phyloP scores from a whole-genome alignment of 2,329 filamentous ascomycete species.

The Myriosclerotinia scirpicola region DNA sequence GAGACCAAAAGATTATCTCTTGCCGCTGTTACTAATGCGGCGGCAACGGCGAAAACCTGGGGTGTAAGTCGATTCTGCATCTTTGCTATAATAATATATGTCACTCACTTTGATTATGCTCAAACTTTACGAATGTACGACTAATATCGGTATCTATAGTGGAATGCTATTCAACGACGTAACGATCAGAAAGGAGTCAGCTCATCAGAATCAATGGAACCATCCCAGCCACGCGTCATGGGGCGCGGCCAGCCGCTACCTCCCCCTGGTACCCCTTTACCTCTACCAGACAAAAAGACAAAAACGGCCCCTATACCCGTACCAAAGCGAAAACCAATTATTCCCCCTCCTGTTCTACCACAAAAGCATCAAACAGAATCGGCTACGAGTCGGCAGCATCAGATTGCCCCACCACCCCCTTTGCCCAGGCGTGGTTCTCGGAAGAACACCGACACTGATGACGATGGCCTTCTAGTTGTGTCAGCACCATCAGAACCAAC shows the following conservation, averaged over 20 bases:
- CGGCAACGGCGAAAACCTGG: constrained; percentile 58
- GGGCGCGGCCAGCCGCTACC: constrained; percentile 80
- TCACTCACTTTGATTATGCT: background rate
- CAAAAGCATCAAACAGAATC: constrained; percentile 27
- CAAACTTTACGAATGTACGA: background rate
- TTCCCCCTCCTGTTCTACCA: constrained; percentile 45
- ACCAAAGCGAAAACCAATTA: constrained; percentile 64
- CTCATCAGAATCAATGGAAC: constrained; percentile 39
- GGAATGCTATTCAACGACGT: constrained; percentile 55
- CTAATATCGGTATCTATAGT: constrained; percentile 29
- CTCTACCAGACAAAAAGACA: constrained; percentile 62
- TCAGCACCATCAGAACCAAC: constrained; percentile 63
- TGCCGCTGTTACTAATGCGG: constrained; percentile 56
- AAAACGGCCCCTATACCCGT: constrained; percentile 58
- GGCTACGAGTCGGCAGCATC: constrained; percentile 38
- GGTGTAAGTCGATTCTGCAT: constrained; percentile 39
- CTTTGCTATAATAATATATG: background rate
- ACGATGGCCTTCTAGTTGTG: constrained; percentile 62
- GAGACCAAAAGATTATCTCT: constrained; percentile 52
- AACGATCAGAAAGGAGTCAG: constrained; percentile 40
- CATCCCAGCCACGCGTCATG: constrained; percentile 63
- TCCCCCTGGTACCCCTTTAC: constrained; percentile 76
- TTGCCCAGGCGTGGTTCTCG: constrained; percentile 45
- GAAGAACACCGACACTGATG: constrained; percentile 35
- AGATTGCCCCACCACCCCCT: constrained; percentile 47